These are phyloP conservation scores for Talaromyces proteolyticus DNA, from an alignment of 495 filamentous ascomycete species.

Conservation along the genomic window DNA sequence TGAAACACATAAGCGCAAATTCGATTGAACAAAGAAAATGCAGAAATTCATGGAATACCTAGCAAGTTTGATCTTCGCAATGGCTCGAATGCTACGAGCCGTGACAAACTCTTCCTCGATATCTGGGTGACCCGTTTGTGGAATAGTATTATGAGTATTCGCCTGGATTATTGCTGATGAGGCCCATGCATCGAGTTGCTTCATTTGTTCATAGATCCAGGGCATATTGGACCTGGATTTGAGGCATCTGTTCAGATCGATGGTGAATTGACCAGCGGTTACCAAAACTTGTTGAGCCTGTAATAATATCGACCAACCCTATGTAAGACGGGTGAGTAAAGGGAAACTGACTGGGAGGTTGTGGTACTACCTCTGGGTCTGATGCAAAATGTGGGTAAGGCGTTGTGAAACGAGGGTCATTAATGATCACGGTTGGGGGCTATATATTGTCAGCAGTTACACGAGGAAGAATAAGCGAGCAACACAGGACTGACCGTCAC, in stretches of 20 bases:
- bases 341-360: neutral
- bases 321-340: constrained; percentile 8
- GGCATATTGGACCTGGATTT: constrained; percentile 29
- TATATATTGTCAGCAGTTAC: constrained; percentile 10
- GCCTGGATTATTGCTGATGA: constrained; percentile 42
- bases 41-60: constrained; percentile 36
- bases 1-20: neutral
- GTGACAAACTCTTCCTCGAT: constrained; percentile 39
- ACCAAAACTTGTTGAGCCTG: constrained; percentile 53
- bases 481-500: constrained; percentile 30
- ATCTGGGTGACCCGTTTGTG: constrained; percentile 31
- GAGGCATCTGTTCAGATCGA: constrained; percentile 42
- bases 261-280: constrained; percentile 50
- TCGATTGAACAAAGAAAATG: neutral
- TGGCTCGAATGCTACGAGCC: constrained; percentile 45
- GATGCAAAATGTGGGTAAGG: constrained; percentile 45
- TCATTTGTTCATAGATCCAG: constrained; percentile 48
- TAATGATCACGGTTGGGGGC: constrained; percentile 48
- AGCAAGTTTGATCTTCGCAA: constrained; percentile 52
- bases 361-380: constrained; percentile 44
- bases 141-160: constrained; percentile 31
- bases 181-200: constrained; percentile 46
- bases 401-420: constrained; percentile 51
- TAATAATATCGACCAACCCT: constrained; percentile 51
- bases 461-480: constrained; percentile 11